Conservation (phyloP, 176 grass and related monocot species). For the Bromus sterilis region DNA sequence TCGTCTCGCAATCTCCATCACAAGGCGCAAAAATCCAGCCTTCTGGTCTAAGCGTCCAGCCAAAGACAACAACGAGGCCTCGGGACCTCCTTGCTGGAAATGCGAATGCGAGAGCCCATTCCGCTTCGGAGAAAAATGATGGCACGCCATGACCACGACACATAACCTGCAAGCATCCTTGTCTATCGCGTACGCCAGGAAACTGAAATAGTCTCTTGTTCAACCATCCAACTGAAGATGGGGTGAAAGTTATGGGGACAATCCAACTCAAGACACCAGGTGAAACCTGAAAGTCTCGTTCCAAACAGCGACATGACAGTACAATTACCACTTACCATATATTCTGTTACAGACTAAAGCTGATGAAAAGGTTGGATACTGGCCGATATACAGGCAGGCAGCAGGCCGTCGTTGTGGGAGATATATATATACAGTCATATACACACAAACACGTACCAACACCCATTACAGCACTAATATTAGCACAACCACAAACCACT, state of each 20-base stretch:
- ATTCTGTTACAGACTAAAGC: constrained; percentile 12
- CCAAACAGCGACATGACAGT: constrained; percentile 20
- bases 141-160: constrained; percentile 4
- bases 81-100: constrained; percentile 5
- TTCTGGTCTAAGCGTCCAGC: constrained; percentile 13
- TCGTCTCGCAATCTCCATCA: background rate
- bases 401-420: background rate
- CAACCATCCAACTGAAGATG: constrained; percentile 8
- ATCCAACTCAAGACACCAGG: background rate
- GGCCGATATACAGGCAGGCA: constrained; percentile 25
- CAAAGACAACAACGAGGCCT: constrained; percentile 3
- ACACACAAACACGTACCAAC: constrained; percentile 31
- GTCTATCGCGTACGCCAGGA: background rate
- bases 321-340: constrained; percentile 14
- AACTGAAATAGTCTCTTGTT: background rate
- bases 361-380: constrained; percentile 8
- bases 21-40: background rate
- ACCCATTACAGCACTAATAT: constrained; percentile 17
- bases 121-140: background rate
- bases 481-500: constrained; percentile 32
- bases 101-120: constrained; percentile 21
- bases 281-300: background rate
- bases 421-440: constrained; percentile 45
- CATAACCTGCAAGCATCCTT: background rate
- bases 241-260: background rate